Base-by-base conservation (phyloP, 1,284 basidiomycete species). In the Trichosporon faecale region DNA sequence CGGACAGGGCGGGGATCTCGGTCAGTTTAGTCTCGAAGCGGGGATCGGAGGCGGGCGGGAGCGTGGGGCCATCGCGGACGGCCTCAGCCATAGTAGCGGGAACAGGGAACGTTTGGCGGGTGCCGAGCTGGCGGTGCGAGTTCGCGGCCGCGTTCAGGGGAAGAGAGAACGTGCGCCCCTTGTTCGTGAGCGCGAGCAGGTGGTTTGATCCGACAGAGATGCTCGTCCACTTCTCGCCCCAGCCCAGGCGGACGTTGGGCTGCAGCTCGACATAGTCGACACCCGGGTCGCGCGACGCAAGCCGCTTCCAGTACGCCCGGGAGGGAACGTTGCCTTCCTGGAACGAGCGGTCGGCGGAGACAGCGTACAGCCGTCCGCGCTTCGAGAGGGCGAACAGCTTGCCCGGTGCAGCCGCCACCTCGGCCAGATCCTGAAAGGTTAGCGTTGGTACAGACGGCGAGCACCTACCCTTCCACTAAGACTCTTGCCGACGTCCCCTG, bases 91-190 rank as follows among this genome's bases (percentile, higher is more conserved):
- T 25, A 64, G 75, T 65, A 25, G 84, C 27, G 85, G 76, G 76
- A 67, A 80, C 79, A 76, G 71, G 68, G 60, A 91, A 85, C 72
- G 87, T 85, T 73, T 90, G 86, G 75, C 90, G 76, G 85, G 88
- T 87, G 14, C 94, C 94, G 12, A 98, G 89, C 82, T 98, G 95
- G 1, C 93, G 92, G 80, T 90, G 89, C 0, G 87, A 85, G 83
- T 98, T 98, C n/a, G 90, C 94, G 8, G 87, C 83, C 67, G 89
- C 88, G 72, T 89, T 89, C 63, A 93, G 86, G 0, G 95, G 92
- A 72, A 93, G 89, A 0, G 90, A 88, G 78, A 93, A 95, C 1
- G 91, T 89, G 65, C 93, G 89, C 1, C 94, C 94, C 61, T 87
- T 85, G 29, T 89, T 91, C 2, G 94, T 94, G 12, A 96, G 84